These are phyloP conservation scores for Annona cherimola DNA, from an alignment of 164 flowering plant species.

Conservation along the genomic window DNA sequence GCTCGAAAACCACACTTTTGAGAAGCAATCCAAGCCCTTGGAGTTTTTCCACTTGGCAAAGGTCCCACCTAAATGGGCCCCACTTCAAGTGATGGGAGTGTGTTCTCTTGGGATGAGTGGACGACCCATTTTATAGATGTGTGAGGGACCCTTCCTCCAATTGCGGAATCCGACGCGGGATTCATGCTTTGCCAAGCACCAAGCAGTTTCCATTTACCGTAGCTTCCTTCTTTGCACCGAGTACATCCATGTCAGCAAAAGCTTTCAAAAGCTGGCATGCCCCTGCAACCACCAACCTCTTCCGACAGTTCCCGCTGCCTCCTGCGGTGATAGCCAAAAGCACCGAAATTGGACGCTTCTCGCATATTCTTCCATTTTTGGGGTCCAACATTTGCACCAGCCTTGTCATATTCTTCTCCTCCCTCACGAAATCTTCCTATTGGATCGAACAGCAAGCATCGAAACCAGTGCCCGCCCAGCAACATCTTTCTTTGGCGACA, in stretches of 20 bases:
- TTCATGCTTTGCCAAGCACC: no score
- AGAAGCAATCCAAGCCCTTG: no score
- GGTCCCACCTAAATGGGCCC: no score
- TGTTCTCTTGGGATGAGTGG: no score
- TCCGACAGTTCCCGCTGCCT: slow-evolving; percentile 48
- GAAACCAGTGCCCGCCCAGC: slow-evolving; percentile 48
- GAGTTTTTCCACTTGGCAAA: no score
- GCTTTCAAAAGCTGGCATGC: slow-evolving; percentile 48
- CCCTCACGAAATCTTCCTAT: slow-evolving; percentile 63
- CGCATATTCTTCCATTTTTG: slow-evolving; percentile 37
- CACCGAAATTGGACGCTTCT: slow-evolving; percentile 54
- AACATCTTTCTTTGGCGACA: slow-evolving; percentile 50
- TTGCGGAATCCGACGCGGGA: no score
- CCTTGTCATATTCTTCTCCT: slow-evolving; percentile 61
- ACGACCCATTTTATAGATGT: no score
- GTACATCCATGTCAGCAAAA: slow-evolving; percentile 59
- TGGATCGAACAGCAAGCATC: slow-evolving; percentile 47
- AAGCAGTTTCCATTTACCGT: no score
- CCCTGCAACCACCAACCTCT: slow-evolving; percentile 56
- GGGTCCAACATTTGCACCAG: slow-evolving; percentile 67
- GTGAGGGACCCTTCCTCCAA: no score
- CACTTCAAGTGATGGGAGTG: no score
- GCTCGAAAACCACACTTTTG: no score
- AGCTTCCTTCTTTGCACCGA: slow-evolving; percentile 76
- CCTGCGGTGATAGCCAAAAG: slow-evolving; percentile 40